Evolutionary conservation across 768 basidiomycete genomes (phyloP), one percentile per base, ranked within the genome.

Genomic region (Coprinopsis strossmayeri): DNA sequence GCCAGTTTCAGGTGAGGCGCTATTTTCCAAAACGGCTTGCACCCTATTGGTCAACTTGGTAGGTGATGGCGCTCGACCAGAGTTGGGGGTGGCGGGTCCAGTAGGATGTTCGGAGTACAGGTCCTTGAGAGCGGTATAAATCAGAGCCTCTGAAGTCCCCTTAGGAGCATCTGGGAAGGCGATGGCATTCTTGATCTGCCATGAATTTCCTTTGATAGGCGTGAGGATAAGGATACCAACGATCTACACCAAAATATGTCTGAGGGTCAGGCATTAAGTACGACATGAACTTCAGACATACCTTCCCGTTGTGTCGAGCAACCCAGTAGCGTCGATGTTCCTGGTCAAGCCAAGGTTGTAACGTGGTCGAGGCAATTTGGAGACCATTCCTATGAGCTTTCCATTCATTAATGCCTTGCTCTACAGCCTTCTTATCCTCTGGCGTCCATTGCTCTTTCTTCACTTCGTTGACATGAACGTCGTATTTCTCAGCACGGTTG

Each of bases 281-380:
- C 30, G 30, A 7, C 15, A 7, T 32, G 30, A 15, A 7, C 30
- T 7, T 32, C 9, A 32, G 30, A 32, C 15, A 32, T 7, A 61
- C 65, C 53, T 63, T 55, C 17, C 9, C 5, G 11, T 2, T 55
- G 64, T 73, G 63, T 39, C 64, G 63, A 0, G 81, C 79, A 7
- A 77, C 54, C 71, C 78, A 84, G 61, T 82, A 82, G 11, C 71
- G 65, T 21, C 81, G 67, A 56, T 83, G 78, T 37, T 71, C 65
- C 23, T 67, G 60, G 57, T 83, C 81, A 5, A 75, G 59, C 74
- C 77, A 82, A 0, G 80, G 81, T 46, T 72, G 65, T 34, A 76
- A 60, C 1, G 71, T 70, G 1, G 69, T 73, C 66, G 73, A 70
- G 0, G 73, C 74, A 27, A 87, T 71, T 64, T 86, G 83, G 27